Percentiles rank a stretch among this genome's conserved stretches.
Evolutionary conservation across 768 basidiomycete genomes (phyloP).

Genomic region (Suillus placidus): DNA sequence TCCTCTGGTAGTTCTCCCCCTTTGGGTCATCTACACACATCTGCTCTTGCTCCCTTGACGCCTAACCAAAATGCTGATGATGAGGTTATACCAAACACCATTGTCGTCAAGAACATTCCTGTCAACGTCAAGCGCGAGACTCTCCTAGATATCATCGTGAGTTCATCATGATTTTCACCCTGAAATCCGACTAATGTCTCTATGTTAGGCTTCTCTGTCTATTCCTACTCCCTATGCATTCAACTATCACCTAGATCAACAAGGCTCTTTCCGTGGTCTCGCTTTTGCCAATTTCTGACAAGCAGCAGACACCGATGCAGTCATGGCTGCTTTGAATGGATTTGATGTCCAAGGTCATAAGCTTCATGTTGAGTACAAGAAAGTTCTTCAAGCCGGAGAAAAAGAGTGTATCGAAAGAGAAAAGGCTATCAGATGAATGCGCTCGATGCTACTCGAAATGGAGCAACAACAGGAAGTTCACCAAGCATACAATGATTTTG

Average conservation of each 20-base stretch:
- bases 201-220: slow-evolving; percentile 74
- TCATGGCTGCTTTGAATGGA: slow-evolving; percentile 94
- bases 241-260: slow-evolving; percentile 98
- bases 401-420: slow-evolving; percentile 98
- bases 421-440: slow-evolving; percentile 97
- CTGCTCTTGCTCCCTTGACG: slow-evolving; percentile 51
- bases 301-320: slow-evolving; percentile 88
- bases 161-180: slow-evolving; percentile 35
- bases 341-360: slow-evolving; percentile 97
- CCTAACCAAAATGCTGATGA: slow-evolving; percentile 66
- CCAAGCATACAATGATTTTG: slow-evolving; percentile 75
- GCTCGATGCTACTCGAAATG: slow-evolving; percentile 93
- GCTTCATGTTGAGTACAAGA: slow-evolving; percentile 98
- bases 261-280: slow-evolving; percentile 94
- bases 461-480: slow-evolving; percentile 57
- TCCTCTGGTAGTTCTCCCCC: slow-evolving; percentile 86
- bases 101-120: slow-evolving; percentile 99
- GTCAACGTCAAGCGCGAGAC: slow-evolving; percentile 98
- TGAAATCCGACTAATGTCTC: slow-evolving; percentile 15
- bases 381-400: slow-evolving; percentile 98
- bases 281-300: slow-evolving; percentile 99
- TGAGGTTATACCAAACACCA: slow-evolving; percentile 97
- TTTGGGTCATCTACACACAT: slow-evolving; percentile 43
- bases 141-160: slow-evolving; percentile 92
- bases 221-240: slow-evolving; percentile 99